Conservation (phyloP, 202 grass and related monocot genomes). For the Bolboschoenoplectus hybrid region DNA sequence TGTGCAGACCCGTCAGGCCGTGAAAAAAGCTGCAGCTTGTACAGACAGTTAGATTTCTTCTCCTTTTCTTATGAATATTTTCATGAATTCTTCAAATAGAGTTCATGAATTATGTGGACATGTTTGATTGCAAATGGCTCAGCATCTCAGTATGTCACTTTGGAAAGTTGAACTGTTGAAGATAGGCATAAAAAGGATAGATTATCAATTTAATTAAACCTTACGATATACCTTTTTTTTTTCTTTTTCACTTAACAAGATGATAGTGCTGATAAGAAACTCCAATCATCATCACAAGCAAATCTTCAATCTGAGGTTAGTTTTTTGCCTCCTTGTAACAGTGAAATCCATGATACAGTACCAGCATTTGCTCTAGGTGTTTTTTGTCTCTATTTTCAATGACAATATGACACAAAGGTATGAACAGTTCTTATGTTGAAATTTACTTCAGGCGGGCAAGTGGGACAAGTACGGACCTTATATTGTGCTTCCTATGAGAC, state of each 20-base stretch:
- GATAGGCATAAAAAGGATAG: background rate
- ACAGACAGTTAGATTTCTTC: slow-evolving; percentile 42
- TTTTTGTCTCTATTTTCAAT: background rate
- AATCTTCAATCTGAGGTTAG: slow-evolving; percentile 19
- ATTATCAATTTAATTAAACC: background rate
- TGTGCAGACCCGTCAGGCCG: slow-evolving; percentile 50
- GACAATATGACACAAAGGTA: background rate
- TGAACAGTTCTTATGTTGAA: slow-evolving; percentile 13
- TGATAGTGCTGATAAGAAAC: slow-evolving; percentile 21
- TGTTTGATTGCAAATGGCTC: background rate
- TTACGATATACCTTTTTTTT: background rate
- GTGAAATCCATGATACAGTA: background rate
- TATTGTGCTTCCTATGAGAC: slow-evolving; percentile 36
- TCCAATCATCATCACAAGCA: slow-evolving; percentile 19
- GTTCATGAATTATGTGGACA: slow-evolving; percentile 12
- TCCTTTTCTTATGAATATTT: slow-evolving; percentile 3
- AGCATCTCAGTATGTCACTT: background rate
- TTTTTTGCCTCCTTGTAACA: background rate
- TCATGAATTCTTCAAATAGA: background rate
- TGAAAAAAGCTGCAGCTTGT: slow-evolving; percentile 26
- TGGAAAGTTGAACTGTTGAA: background rate
- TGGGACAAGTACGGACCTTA: background rate
- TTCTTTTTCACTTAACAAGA: slow-evolving; percentile 17
- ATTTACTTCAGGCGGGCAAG: background rate
- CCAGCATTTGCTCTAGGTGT: background rate